A percentile compares a stretch with the other conserved stretches of the same genome.
Conservation (phyloP, 306 rosid species). For the Ceratonia siliqua region DNA sequence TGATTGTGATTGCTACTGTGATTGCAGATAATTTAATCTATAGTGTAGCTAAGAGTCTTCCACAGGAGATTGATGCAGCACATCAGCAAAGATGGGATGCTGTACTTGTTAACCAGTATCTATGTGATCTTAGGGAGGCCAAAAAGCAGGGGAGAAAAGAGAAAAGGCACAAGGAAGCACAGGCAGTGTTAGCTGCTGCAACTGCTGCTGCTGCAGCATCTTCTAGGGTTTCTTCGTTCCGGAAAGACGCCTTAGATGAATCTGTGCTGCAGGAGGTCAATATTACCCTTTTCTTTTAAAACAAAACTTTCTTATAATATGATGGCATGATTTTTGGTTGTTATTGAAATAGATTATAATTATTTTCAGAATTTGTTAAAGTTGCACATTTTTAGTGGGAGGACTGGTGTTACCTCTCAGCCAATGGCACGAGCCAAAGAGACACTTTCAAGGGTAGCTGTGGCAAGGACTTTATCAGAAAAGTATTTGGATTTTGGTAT, state of each 20-base stretch:
- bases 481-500: constrained; percentile 61
- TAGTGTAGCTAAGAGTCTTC: constrained; percentile 69
- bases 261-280: constrained; percentile 72
- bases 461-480: constrained; percentile 64
- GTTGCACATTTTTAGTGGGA: constrained; percentile 50
- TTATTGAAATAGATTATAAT: constrained; percentile 13
- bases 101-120: constrained; percentile 77
- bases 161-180: constrained; percentile 93
- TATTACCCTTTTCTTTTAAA: constrained; percentile 14
- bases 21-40: constrained; percentile 70
- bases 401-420: constrained; percentile 64
- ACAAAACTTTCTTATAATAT: neutral
- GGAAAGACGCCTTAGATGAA: constrained; percentile 81
- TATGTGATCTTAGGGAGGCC: constrained; percentile 83
- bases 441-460: constrained; percentile 74
- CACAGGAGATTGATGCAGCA: constrained; percentile 67
- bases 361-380: constrained; percentile 56
- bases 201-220: constrained; percentile 98
- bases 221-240: constrained; percentile 80
- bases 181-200: constrained; percentile 97
- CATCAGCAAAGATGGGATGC: constrained; percentile 83
- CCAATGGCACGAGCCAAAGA: constrained; percentile 84
- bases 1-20: constrained; percentile 32
- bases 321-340: neutral
- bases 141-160: constrained; percentile 97